Conservation (phyloP, 331 rosid genomes). For the Phaseolus coccineus region DNA sequence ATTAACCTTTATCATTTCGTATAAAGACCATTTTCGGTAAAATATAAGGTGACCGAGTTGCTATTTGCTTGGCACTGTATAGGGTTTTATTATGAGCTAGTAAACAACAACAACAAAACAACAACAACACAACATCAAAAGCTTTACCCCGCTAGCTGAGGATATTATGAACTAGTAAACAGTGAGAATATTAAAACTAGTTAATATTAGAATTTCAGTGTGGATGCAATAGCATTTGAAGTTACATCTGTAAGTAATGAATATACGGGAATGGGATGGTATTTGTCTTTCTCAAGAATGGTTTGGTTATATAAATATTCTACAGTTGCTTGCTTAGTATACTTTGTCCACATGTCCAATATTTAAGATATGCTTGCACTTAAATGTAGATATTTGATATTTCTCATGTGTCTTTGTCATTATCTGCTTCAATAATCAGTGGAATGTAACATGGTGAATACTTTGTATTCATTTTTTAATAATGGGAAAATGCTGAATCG, state of each 20-base stretch:
- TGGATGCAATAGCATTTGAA: constrained; percentile 23
- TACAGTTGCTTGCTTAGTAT: neutral
- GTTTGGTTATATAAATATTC: constrained; percentile 20
- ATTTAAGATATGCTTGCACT: constrained; percentile 38
- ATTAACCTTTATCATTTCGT: neutral
- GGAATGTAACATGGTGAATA: constrained; percentile 8
- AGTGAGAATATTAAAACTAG: neutral
- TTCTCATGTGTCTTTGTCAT: neutral
- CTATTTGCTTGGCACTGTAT: constrained; percentile 30
- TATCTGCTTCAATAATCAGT: constrained; percentile 14
- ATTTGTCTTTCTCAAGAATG: constrained; percentile 2
- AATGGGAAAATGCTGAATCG: constrained; percentile 11
- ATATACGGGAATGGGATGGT: constrained; percentile 29
- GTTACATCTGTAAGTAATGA: constrained; percentile 28
- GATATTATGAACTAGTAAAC: constrained; percentile 23
- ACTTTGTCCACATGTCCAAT: constrained; percentile 13
- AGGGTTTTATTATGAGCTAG: constrained; percentile 11
- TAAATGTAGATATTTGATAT: constrained; percentile 18
- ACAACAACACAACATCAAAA: neutral
- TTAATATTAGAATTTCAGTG: constrained; percentile 5
- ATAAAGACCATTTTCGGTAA: constrained; percentile 23
- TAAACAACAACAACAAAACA: neutral
- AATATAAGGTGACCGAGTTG: constrained; percentile 31
- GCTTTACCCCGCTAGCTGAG: neutral
- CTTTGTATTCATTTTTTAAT: constrained; percentile 13